Evolutionary conservation across 306 rosid genomes (phyloP).

Genomic region (Acacia crassicarpa): DNA sequence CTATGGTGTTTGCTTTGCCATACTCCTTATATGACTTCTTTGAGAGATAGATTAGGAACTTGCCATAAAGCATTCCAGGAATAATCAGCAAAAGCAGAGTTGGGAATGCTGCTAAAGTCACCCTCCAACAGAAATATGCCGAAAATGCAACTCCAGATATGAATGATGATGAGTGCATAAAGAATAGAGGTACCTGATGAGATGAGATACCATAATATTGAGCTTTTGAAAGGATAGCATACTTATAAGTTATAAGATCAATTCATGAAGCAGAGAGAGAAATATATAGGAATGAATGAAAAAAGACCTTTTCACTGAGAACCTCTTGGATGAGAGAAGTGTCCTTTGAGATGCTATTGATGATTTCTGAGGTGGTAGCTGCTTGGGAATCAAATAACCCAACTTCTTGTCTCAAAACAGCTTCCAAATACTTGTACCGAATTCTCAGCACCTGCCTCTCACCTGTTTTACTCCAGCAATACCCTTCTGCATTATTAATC

Average conservation of each 20-base stretch:
- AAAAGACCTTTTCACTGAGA: slow-evolving; percentile 79
- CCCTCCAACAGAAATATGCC: slow-evolving; percentile 78
- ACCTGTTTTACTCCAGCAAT: slow-evolving; percentile 97
- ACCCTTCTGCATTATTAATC: slow-evolving; percentile 63
- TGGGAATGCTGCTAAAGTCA: slow-evolving; percentile 79
- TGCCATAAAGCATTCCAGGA: slow-evolving; percentile 88
- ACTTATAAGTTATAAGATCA: too few species aligned
- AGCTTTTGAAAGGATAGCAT: too few species aligned
- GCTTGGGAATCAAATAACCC: slow-evolving; percentile 87
- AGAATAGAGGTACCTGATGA: slow-evolving; percentile 72
- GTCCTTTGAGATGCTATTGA: slow-evolving; percentile 81
- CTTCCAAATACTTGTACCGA: slow-evolving; percentile 86
- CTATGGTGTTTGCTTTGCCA: slow-evolving; percentile 63
- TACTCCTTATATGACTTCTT: slow-evolving; percentile 59
- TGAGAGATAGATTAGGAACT: slow-evolving; percentile 67
- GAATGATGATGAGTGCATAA: slow-evolving; percentile 87
- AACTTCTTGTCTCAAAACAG: slow-evolving; percentile 89
- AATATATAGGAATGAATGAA: neutral
- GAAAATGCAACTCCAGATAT: slow-evolving; percentile 78
- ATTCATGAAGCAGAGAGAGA: neutral
- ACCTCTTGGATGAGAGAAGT: slow-evolving; percentile 88
- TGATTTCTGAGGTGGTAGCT: slow-evolving; percentile 85
- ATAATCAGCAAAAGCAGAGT: slow-evolving; percentile 73
- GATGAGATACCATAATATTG: neutral
- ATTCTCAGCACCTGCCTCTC: slow-evolving; percentile 86